Evolutionary conservation across 257 asterid species (phyloP), one percentile per base, ranked within the genome.

Genomic region (Nicotiana benthamiana): DNA sequence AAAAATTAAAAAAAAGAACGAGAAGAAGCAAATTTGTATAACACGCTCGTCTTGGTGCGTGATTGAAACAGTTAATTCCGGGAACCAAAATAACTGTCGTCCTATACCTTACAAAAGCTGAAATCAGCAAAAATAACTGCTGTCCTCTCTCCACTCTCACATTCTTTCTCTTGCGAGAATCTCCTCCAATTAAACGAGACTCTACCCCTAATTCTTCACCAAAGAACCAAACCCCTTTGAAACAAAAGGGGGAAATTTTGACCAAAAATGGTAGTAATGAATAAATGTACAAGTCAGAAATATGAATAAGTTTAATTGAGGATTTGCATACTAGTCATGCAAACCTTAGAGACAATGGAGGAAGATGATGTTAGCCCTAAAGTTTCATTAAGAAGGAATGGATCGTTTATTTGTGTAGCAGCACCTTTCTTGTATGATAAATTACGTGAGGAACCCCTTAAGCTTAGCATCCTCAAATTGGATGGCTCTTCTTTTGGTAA

Each of bases 391-490:
- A 51, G 7, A 70, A 43, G 20, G 36, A 70, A 70, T 6, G 77
- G 77, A 70, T 70, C 77, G 7, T 70, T 70, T 43, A 70, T 70
- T 70, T 70, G 77, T 43, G 77, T 70, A 22, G 77, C 77, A 43
- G 15, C 77, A 70, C 77, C 77, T 16, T 81, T 81, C 20, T 81
- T 79, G 15, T 81, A 75, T 62, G 54, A 57, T 67, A 81, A 75
- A 46, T 22, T 81, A 24, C 75, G 64, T 36, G 65, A 60, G 67
- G 64, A 48, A 17, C 81, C 80, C 16, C 81, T 81, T 72, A 61
- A 75, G 80, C 81, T 81, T 70, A 75, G 68, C 77, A 64, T 81
- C 62, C 84, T 75, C 48, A 81, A 81, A 48, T 61, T 81, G 77
- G 84, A 81, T 18, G 75, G 64, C 15, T 74, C 84, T 3, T 75